Evolutionary conservation across 352 stramenopile species (phyloP).

Genomic region (Peronospora farinosa): DNA sequence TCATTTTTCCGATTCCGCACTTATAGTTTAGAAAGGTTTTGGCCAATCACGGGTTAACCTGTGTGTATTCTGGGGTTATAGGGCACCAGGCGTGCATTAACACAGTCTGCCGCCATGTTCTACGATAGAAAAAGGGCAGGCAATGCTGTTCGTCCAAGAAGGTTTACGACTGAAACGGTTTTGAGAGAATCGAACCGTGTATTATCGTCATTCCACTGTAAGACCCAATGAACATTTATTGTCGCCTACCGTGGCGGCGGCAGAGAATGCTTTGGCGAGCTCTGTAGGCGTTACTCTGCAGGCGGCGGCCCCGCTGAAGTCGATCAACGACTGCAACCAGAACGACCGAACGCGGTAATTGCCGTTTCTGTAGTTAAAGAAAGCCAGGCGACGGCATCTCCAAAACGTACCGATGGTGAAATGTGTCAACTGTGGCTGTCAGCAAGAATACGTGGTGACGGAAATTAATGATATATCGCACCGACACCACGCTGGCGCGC

Average conservation of each 20-base stretch:
- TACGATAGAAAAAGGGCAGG: slow-evolving; percentile 90
- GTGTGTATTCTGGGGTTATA: not conserved
- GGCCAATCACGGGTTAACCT: slow-evolving; percentile 4
- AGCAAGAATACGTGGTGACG: too few relatives aligned
- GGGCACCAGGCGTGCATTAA: slow-evolving; percentile 45
- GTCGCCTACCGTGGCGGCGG: slow-evolving; percentile 73
- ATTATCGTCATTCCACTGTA: slow-evolving; percentile 61
- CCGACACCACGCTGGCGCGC: too few relatives aligned
- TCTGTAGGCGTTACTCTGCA: slow-evolving; percentile 8
- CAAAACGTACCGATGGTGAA: too few relatives aligned
- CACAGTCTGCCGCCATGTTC: slow-evolving; percentile 18
- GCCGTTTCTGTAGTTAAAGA: slow-evolving; percentile 52
- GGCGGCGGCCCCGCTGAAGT: slow-evolving; percentile 63
- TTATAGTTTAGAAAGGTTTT: slow-evolving; percentile 7
- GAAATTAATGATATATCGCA: too few relatives aligned
- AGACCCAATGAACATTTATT: slow-evolving; percentile 65
- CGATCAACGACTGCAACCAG: slow-evolving; percentile 90
- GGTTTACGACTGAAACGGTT: slow-evolving; percentile 94
- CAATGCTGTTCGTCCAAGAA: slow-evolving; percentile 85
- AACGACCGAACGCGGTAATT: slow-evolving; percentile 85
- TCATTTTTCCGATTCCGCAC: too few relatives aligned
- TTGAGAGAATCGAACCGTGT: slow-evolving; percentile 82
- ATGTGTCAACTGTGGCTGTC: too few relatives aligned
- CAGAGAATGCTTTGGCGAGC: slow-evolving; percentile 38
- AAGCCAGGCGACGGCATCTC: too few relatives aligned